These are phyloP conservation scores for Phellopilus nigrolimitatus DNA, from an alignment of 1,284 basidiomycete species.

Conservation along the genomic window DNA sequence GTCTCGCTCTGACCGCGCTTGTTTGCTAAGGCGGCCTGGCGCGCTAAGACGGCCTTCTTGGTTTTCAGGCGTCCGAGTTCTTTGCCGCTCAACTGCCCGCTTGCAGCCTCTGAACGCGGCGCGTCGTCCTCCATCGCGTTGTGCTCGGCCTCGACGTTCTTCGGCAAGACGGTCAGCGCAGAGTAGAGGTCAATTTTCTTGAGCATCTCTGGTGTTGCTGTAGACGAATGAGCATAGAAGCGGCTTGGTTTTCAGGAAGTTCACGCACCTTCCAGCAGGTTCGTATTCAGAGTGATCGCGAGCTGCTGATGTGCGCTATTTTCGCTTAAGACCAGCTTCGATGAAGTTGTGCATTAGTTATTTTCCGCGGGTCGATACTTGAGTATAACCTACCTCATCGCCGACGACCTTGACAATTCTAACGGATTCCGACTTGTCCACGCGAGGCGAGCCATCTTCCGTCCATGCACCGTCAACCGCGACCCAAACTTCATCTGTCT, in stretches of 20 bases:
- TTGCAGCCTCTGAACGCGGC: constrained; percentile 19
- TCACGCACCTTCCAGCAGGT: constrained; percentile 7
- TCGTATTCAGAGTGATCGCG: constrained; percentile 19
- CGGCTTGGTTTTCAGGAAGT: not conserved
- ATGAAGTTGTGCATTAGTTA: not conserved
- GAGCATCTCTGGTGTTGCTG: constrained; percentile 47
- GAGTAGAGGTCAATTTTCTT: constrained; percentile 57
- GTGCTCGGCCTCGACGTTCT: constrained; percentile 45
- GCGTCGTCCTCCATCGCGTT: constrained; percentile 36
- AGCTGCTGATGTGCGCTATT: constrained; percentile 10
- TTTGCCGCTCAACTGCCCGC: constrained; percentile 35
- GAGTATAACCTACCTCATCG: constrained; percentile 2
- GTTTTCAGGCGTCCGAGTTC: constrained; percentile 47
- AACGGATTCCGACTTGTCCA: not conserved
- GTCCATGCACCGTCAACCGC: constrained; percentile 20
- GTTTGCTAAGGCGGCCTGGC: not conserved
- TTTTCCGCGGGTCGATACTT: not conserved
- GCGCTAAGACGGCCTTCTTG: constrained; percentile 31
- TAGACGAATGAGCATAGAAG: constrained; percentile 8
- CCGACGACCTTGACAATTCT: constrained; percentile 7
- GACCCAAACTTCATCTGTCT: constrained; percentile 21
- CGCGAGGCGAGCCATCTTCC: constrained; percentile 26
- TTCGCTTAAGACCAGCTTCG: constrained; percentile 9
- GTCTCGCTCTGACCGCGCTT: constrained; percentile 7
- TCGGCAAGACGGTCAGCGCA: constrained; percentile 56